A percentile compares a stretch with the other conserved stretches of the same genome.
phyloP scores from a whole-genome alignment of 2,329 filamentous ascomycete genomes.

The Fusarium sp. region DNA sequence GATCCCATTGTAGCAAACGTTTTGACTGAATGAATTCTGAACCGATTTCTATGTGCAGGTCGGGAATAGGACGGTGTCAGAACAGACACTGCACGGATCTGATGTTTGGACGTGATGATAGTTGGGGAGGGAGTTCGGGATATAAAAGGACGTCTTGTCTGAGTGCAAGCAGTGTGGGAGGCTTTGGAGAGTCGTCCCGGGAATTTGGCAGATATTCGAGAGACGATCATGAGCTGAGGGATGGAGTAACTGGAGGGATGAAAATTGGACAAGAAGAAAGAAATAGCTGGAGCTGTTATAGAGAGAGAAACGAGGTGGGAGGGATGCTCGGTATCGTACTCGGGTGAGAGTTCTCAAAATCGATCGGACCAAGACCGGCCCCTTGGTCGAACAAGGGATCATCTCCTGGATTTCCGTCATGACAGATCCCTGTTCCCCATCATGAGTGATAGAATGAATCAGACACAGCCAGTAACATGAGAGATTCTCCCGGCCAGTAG shows the following conservation, averaged over 20 bases:
- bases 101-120: constrained; percentile 12
- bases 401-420: constrained; percentile 9
- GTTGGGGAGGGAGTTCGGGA: constrained; percentile 13
- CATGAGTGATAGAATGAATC: not conserved
- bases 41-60: constrained; percentile 12
- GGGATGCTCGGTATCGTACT: constrained; percentile 25
- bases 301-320: not conserved
- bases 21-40: constrained; percentile 15
- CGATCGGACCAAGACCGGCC: constrained; percentile 36
- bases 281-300: constrained; percentile 2
- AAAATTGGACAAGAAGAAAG: not conserved
- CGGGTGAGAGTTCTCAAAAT: constrained; percentile 22
- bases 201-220: constrained; percentile 31
- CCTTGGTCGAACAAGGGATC: constrained; percentile 4
- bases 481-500: constrained; percentile 4
- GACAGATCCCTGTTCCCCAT: constrained; percentile 22
- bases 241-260: not conserved
- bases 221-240: constrained; percentile 39
- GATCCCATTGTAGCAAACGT: constrained; percentile 49
- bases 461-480: constrained; percentile 26
- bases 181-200: constrained; percentile 18
- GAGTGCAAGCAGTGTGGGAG: constrained; percentile 18
- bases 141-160: constrained; percentile 14
- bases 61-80: constrained; percentile 1
- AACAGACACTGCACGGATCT: constrained; percentile 9